Base-by-base conservation (phyloP, 140 eudicot species). In the Oenanthe javanica region DNA sequence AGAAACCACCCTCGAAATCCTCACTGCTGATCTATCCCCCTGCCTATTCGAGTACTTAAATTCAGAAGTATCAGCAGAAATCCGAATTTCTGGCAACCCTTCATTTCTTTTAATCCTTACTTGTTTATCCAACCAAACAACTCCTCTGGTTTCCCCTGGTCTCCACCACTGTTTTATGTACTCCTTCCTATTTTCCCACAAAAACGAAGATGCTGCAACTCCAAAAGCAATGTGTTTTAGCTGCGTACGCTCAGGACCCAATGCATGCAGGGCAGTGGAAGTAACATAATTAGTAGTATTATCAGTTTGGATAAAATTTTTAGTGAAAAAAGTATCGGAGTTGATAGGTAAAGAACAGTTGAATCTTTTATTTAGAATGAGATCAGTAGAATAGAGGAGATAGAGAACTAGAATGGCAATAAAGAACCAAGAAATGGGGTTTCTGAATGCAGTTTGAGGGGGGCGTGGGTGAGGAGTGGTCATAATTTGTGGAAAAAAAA, bases 151-250 rank as follows among this genome's bases (percentile, higher is more conserved):
- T 79, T 86, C 83, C 54, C 83, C 85, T 0, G 93, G 93, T 64
- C 85, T 78, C 96, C 97, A 90, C 98, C 97, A 94, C 49, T 84
- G 80, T 66, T 94, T 94, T 15, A 91, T 86, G 84, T 93, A 93
- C 82, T 93, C 92, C 9, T 93, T 93, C 63, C 98, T 79, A 2
- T 81, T 74, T 0, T 88, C 82, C 98, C 97, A 91, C 61, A 94
- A 73, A 10, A 67, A 80, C 5, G 98, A 81, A 1, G 98, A 92
- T 6, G 96, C 96, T 0, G 97, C 97, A 23, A 94, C 90, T 67
- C 96, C 89, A 25, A 91, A 94, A 2, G 86, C 94, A 2, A 94
- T 78, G 87, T 94, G 96, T 38, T 85, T 88, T 5, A 86, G 84
- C 83, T 89, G 83, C 27, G 89, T 85, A 52, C 27, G 64, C 19